Percentiles rank a stretch among this genome's conserved stretches.
phyloP scores from a whole-genome alignment of 108 stramenopile genomes.

The Cyclotella sp. region DNA sequence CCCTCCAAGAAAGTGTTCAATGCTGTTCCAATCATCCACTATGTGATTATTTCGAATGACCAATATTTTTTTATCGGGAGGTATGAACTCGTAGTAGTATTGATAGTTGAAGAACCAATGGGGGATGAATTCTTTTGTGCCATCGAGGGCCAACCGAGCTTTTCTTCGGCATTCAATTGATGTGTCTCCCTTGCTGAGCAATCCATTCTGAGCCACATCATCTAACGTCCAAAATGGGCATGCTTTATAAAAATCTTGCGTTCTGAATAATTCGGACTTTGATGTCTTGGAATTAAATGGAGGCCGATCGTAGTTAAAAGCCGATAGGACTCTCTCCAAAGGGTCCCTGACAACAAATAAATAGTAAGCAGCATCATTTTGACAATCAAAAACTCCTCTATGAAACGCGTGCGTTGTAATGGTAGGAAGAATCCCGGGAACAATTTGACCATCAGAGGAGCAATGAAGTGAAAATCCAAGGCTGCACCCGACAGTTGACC shows the following conservation, averaged over 20 bases:
- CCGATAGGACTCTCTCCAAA: conserved; percentile 33
- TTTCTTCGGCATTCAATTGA: conserved; percentile 12
- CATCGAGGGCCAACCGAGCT: conserved; percentile 16
- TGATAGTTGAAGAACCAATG: conserved; percentile 50
- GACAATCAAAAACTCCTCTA: conserved; percentile 48
- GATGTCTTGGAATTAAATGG: background rate
- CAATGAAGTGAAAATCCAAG: conserved; percentile 51
- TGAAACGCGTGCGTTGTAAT: conserved; percentile 48
- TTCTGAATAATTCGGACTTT: background rate
- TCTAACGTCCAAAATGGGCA: conserved; percentile 35
- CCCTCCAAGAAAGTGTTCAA: conserved; percentile 40
- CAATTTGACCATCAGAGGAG: conserved; percentile 17
- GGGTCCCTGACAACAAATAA: conserved; percentile 50
- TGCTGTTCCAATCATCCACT: conserved; percentile 54
- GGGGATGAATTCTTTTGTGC: conserved; percentile 19
- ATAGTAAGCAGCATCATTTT: conserved; percentile 29
- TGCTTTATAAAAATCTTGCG: conserved; percentile 23
- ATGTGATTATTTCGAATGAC: conserved; percentile 58
- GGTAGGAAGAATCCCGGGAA: conserved; percentile 26
- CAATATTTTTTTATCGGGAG: conserved; percentile 32
- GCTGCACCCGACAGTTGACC: conserved; percentile 43
- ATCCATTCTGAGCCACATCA: conserved; percentile 39
- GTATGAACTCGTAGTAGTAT: conserved; percentile 44
- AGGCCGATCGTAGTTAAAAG: conserved; percentile 48
- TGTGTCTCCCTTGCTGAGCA: conserved; percentile 12